phyloP scores from a whole-genome alignment of 768 basidiomycete genomes.

The Tricholoma sp. region DNA sequence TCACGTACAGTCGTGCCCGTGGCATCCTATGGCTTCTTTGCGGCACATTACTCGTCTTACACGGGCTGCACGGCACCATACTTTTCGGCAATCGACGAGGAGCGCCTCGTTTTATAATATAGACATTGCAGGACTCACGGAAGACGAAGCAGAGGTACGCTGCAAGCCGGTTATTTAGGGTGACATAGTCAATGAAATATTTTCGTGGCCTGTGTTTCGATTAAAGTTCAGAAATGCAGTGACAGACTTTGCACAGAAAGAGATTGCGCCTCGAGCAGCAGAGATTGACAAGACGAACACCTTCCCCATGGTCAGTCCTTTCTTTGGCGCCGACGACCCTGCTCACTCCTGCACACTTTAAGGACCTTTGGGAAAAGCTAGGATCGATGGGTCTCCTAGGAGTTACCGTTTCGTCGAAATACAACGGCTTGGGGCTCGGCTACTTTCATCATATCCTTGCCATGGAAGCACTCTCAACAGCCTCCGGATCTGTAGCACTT shows the following conservation, averaged over 20 bases:
- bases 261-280: conserved; percentile 80
- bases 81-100: conserved; percentile 16
- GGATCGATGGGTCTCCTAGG: conserved; percentile 92
- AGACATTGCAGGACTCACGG: conserved; percentile 70
- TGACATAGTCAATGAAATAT: neutral
- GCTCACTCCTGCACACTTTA: conserved; percentile 5
- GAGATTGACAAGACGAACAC: conserved; percentile 84
- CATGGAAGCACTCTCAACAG: conserved; percentile 90
- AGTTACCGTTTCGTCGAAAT: conserved; percentile 73
- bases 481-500: conserved; percentile 88
- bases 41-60: conserved; percentile 4
- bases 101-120: conserved; percentile 62
- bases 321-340: neutral
- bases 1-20: too few relatives aligned
- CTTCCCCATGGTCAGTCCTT: conserved; percentile 59
- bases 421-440: conserved; percentile 79
- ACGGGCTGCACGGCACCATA: neutral
- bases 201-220: conserved; percentile 1
- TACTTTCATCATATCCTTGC: conserved; percentile 87
- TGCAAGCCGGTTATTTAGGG: neutral
- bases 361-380: conserved; percentile 88
- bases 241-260: conserved; percentile 72
- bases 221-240: conserved; percentile 80
- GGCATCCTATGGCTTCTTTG: conserved; percentile 8
- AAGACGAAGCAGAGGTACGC: conserved; percentile 74